Conservation (phyloP, 2,329 filamentous ascomycete genomes). For the Eutypella sp. region DNA sequence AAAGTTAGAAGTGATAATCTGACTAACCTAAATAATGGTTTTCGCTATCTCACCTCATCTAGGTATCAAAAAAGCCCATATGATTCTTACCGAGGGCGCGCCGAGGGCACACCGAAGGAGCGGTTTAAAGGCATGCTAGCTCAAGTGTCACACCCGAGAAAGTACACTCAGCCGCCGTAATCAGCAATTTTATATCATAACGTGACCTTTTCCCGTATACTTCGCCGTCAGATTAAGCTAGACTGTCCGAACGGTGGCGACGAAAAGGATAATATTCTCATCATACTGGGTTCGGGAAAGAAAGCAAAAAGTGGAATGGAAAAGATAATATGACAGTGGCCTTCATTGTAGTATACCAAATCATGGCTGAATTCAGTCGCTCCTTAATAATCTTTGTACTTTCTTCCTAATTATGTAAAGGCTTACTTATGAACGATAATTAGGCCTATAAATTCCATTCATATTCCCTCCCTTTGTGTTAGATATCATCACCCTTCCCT, state of each 20-base stretch:
- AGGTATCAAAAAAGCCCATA: neutral
- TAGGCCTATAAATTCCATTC: neutral
- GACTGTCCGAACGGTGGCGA: too few relatives aligned
- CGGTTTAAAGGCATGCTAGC: neutral
- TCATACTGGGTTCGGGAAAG: too few relatives aligned
- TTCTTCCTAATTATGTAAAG: neutral
- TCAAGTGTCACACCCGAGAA: slow-evolving; percentile 2
- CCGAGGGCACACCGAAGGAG: neutral
- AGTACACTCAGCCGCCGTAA: slow-evolving; percentile 2
- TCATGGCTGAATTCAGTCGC: neutral
- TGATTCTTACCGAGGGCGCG: neutral
- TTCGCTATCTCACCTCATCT: slow-evolving; percentile 1
- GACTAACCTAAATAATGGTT: too few relatives aligned
- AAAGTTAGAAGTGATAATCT: too few relatives aligned
- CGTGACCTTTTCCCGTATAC: too few relatives aligned
- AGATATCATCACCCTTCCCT: neutral
- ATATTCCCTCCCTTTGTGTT: neutral
- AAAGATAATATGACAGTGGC: too few relatives aligned
- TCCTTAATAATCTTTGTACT: slow-evolving; percentile 2
- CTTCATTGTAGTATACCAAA: too few relatives aligned
- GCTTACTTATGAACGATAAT: slow-evolving; percentile 6
- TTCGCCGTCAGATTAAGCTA: too few relatives aligned
- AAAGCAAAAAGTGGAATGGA: too few relatives aligned
- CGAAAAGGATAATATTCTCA: too few relatives aligned
- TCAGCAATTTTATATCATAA: slow-evolving; percentile 5